These are phyloP conservation scores for Abrus precatorius DNA, from an alignment of 306 rosid genomes.

Conservation along the genomic window DNA sequence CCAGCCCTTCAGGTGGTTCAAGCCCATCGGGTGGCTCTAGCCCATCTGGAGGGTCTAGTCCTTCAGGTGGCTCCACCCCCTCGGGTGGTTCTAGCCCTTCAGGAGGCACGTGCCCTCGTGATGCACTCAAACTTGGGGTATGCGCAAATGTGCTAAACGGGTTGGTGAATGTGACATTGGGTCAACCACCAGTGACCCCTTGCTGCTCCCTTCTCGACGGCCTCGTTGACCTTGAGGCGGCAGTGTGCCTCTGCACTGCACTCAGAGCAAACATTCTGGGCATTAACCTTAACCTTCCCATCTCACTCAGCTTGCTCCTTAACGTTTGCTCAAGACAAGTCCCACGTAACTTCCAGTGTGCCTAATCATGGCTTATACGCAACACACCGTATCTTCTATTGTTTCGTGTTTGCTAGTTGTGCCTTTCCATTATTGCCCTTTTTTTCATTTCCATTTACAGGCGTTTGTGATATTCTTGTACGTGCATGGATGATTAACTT, in stretches of 20 bases:
- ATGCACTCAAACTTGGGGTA: conserved; percentile 70
- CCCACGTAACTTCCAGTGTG: conserved; percentile 67
- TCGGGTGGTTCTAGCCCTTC: conserved; percentile 2
- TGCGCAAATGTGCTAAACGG: conserved; percentile 72
- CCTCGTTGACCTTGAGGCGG: conserved; percentile 78
- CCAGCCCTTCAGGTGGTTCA: conserved; percentile 12
- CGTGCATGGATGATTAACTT: conserved; percentile 39
- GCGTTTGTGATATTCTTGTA: not conserved
- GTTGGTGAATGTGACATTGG: conserved; percentile 60
- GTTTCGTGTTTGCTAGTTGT: not conserved
- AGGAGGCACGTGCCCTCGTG: conserved; percentile 58
- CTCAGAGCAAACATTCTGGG: conserved; percentile 74
- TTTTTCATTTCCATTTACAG: no score
- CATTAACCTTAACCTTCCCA: conserved; percentile 68
- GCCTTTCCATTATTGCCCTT: no score
- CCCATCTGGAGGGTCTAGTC: not conserved
- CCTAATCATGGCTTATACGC: conserved; percentile 5
- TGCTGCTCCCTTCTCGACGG: conserved; percentile 79
- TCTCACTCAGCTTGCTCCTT: conserved; percentile 78
- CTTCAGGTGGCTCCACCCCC: not conserved
- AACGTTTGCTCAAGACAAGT: conserved; percentile 61
- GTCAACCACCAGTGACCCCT: conserved; percentile 67
- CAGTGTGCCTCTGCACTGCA: conserved; percentile 86
- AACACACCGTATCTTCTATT: not conserved
- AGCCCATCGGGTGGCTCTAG: conserved; percentile 20